Evolutionary conservation across 23 red algal genomes (phyloP).

Genomic region (Cyanidium caldarium): DNA sequence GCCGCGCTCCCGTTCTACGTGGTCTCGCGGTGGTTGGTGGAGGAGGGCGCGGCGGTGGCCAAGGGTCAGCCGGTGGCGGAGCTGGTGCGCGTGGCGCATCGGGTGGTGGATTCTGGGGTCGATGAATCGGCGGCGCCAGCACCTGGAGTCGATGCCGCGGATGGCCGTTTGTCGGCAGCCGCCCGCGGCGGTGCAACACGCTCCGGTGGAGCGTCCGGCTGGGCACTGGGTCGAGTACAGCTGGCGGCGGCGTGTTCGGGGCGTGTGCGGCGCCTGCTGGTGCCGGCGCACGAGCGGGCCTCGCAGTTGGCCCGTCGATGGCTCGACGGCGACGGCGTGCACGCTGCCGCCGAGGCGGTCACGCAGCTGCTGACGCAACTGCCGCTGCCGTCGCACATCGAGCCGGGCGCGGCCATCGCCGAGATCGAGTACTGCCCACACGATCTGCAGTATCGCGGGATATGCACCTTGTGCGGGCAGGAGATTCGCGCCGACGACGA

Average conservation of each 20-base stretch:
- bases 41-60: neutral
- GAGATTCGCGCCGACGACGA: conserved; percentile 23
- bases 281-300: neutral
- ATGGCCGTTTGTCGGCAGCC: neutral
- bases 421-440: conserved; percentile 53
- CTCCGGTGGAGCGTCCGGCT: neutral
- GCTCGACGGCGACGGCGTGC: neutral
- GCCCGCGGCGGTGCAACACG: neutral
- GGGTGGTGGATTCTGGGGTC: too few species aligned
- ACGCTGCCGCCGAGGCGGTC: neutral
- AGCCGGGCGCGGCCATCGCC: conserved; percentile 7
- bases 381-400: neutral
- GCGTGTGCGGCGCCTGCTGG: neutral
- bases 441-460: conserved; percentile 43
- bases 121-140: too few species aligned
- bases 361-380: neutral
- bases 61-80: neutral
- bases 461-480: conserved; percentile 59
- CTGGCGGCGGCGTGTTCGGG: neutral
- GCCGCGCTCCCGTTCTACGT: conserved; percentile 1
- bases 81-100: neutral
- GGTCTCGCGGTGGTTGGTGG: neutral
- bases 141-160: too few species aligned
- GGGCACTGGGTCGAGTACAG: neutral
- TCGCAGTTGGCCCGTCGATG: neutral